Base-by-base conservation (phyloP, 805 yeast genomes). In the Helenozyma baotianmanensis region DNA sequence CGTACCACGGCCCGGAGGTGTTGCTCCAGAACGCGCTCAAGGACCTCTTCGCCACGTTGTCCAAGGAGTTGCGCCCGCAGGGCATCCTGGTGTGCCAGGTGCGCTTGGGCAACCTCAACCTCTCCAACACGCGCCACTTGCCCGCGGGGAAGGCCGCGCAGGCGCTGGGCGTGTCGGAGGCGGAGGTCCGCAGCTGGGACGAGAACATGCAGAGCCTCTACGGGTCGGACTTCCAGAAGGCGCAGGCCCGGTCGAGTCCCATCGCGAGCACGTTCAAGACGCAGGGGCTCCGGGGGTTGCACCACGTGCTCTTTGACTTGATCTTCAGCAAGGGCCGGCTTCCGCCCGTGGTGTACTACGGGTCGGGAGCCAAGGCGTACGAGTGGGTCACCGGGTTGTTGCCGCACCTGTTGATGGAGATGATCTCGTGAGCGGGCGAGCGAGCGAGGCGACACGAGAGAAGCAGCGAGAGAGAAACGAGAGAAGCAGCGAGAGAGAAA, bases 1-100 rank as follows among this genome's bases (percentile, higher is more conserved):
- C 83, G 6, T 81, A 74, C 59, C 83, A 80, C 51, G 72, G 79
- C 1, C 71, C 82, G 0, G 88, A 81, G 40, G 63, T 76, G 17
- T 50, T 79, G 22, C 68, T 72, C n/a, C 69, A 70, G 21, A 65
- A 65, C 23, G 62, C 75, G 2, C 38, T 80, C 19, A 57, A 53
- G 29, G 50, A 50, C 24, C 45, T 64, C 15, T 67, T 65, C 35
- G 49, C 62, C 2, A 42, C 58, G 2, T 46, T 67, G 27, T 45
- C 61, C 4, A 47, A 68, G 39, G 72, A 67, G 37, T 38, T 66
- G 5, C 30, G 38, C 8, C 61, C 56, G 6, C 71, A 65, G 30
- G 53, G 54, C 4, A 35, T 66, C 7, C 48, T 52, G 8, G 64
- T 64, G 1, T 62, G 70, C 2, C 71, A 64, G 40, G 52, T 67